Evolutionary conservation across 768 basidiomycete genomes (phyloP), one percentile per base, ranked within the genome.

Genomic region (Pisolithus sp.): DNA sequence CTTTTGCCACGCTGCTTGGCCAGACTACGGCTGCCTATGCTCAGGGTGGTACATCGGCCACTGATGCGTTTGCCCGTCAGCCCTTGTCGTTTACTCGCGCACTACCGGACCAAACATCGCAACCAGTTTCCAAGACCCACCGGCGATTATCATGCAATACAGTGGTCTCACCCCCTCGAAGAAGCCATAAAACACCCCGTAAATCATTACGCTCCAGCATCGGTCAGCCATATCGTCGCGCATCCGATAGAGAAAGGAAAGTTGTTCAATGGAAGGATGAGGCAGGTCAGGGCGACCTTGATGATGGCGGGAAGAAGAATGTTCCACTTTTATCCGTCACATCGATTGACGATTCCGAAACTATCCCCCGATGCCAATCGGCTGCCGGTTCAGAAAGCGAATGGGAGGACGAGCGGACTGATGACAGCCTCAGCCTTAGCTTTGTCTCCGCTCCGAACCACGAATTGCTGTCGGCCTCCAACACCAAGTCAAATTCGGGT

Each of bases 321-420:
- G 47, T 54, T 12, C 58, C 58, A 1, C 50, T 48, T 21, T 48
- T 62, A 17, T 57, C 59, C 21, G 65, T 71, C 36, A 67, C 73
- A 37, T 57, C 73, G 13, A 66, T 65, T 17, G 71, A 81, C 52
- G 74, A 61, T 30, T 42, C 57, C 36, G 65, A 66, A 38, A 66
- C 65, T 41, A 57, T 68, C 45, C 53, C 54, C 34, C 68, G 64
- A 31, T 57, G 59, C 42, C 62, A 68, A 34, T 82, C 83, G 4
- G 66, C 77, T 21, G 77, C 82, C 43, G 76, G 81, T 6, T 89
- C 86, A 5, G 89, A 91, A 59, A 89, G 85, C 64, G 89, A 93
- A 51, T 92, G 90, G 89, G 89, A 92, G 68, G 89, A 92, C 62
- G 89, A 91, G 62, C 86, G 80, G 70, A 88, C 86, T 1, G 89